Percentiles rank a stretch among this genome's conserved stretches.
Evolutionary conservation across 2,329 filamentous ascomycete genomes (phyloP).

Genomic region (Fusarium nelsonii): DNA sequence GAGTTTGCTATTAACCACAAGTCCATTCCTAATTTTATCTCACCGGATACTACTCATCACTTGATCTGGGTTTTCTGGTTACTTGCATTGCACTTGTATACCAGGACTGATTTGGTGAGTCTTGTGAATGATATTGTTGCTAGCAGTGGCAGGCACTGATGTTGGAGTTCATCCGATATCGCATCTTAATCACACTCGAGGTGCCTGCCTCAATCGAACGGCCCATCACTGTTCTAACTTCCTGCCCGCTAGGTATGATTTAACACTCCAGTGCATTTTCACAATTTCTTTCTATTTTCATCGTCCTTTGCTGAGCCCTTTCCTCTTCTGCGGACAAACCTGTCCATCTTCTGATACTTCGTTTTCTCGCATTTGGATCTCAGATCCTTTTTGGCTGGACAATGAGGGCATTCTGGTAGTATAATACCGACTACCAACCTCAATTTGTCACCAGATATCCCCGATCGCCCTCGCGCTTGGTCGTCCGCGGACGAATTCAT

Average conservation of each 20-base stretch:
- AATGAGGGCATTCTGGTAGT: constrained; percentile 12
- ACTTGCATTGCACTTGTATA: neutral
- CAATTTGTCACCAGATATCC: neutral
- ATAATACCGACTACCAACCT: neutral
- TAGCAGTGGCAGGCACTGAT: constrained; percentile 19
- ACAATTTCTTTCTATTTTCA: neutral
- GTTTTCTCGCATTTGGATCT: constrained; percentile 9
- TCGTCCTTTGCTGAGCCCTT: neutral
- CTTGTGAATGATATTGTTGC: neutral
- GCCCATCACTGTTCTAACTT: neutral
- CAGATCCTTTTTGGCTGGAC: constrained; percentile 13
- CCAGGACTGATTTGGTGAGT: neutral
- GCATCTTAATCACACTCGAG: neutral
- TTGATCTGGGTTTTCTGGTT: neutral
- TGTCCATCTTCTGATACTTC: neutral
- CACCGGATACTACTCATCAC: neutral
- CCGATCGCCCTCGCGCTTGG: neutral
- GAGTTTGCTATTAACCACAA: neutral
- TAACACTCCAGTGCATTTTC: neutral
- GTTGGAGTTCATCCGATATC: neutral
- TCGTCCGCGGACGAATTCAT: neutral
- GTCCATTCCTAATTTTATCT: neutral
- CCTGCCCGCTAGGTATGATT: neutral
- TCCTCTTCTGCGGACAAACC: neutral
- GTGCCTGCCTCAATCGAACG: neutral